phyloP scores from a whole-genome alignment of 306 rosid genomes.

The Vigna reflexopilosa region DNA sequence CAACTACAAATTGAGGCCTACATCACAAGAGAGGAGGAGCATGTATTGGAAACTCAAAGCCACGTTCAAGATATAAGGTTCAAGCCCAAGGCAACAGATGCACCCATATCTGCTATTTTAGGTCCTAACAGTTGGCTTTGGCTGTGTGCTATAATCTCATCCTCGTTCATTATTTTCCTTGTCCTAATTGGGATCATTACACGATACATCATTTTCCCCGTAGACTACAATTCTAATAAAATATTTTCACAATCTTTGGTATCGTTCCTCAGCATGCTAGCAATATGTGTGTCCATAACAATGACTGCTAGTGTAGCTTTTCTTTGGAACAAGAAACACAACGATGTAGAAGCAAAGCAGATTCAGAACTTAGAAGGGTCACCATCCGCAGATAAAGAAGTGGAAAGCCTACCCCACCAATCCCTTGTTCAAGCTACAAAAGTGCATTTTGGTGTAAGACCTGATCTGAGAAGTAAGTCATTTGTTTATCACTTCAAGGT shows the following conservation, averaged over 20 bases:
- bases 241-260: slow-evolving; percentile 50
- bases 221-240: slow-evolving; percentile 58
- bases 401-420: slow-evolving; percentile 67
- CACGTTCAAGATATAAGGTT: slow-evolving; percentile 48
- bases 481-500: neutral
- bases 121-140: slow-evolving; percentile 76
- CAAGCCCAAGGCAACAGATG: slow-evolving; percentile 56
- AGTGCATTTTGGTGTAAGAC: slow-evolving; percentile 73
- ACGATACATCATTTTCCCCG: slow-evolving; percentile 63
- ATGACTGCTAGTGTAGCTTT: slow-evolving; percentile 50
- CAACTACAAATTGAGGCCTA: slow-evolving; percentile 67
- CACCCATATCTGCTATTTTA: slow-evolving; percentile 54
- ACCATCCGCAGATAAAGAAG: slow-evolving; percentile 53
- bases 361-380: slow-evolving; percentile 56
- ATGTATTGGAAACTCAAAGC: slow-evolving; percentile 21
- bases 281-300: slow-evolving; percentile 55
- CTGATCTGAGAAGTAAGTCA: slow-evolving; percentile 68
- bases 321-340: slow-evolving; percentile 57
- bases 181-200: slow-evolving; percentile 53
- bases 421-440: slow-evolving; percentile 55
- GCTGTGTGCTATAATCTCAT: slow-evolving; percentile 64
- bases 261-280: slow-evolving; percentile 55
- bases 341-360: slow-evolving; percentile 48
- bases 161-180: slow-evolving; percentile 65
- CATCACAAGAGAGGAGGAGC: slow-evolving; percentile 63